Evolutionary conservation across 2,329 filamentous ascomycete genomes (phyloP), one percentile per base, ranked within the genome.

Genomic region (Scytalidium sp.): DNA sequence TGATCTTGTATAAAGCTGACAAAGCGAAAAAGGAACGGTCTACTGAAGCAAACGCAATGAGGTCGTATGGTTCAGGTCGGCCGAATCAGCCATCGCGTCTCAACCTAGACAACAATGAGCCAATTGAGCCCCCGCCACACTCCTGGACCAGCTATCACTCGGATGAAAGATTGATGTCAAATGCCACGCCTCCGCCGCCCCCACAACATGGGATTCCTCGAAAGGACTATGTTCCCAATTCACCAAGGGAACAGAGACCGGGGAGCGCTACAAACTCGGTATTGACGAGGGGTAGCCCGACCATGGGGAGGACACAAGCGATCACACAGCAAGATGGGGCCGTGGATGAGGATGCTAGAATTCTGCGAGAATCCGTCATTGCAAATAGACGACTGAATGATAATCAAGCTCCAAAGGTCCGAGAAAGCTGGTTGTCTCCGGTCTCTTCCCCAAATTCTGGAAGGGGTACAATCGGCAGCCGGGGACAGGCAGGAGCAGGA

Each of bases 121-220:
- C 57, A 13, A 41, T 64, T 17, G 58, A 63, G 29, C 50, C 59
- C 17, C 56, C 63, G 6, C 62, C 58, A 22, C 60, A 63, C 45
- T 64, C 64, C 23, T 65, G 62, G 59, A 59, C 55, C 21, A 62
- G 56, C 41, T 57, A 62, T 43, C 53, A 62, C 46, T 67, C 64
- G 21, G 42, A 58, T 19, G 63, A 67, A 20, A 56, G 58, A 23
- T 46, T 66, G 27, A 63, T 66, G 54, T 50, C 52, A 3, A 62
- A 56, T 47, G 45, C 56, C n/a, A 63, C 58, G 48, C 60, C 60
- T 17, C 54, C 56, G 36, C 58, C 56, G 40, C 55, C 59, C 32
- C 56, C 58, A 19, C 50, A 50, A 44, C 53, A 64, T 46, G 43
- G 46, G 42, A 43, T 48, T 41, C 20, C 47, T 39, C 41, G 21